Evolutionary conservation across 1,139 yeast genomes (phyloP).

Genomic region (Suhomyces terraborum): DNA sequence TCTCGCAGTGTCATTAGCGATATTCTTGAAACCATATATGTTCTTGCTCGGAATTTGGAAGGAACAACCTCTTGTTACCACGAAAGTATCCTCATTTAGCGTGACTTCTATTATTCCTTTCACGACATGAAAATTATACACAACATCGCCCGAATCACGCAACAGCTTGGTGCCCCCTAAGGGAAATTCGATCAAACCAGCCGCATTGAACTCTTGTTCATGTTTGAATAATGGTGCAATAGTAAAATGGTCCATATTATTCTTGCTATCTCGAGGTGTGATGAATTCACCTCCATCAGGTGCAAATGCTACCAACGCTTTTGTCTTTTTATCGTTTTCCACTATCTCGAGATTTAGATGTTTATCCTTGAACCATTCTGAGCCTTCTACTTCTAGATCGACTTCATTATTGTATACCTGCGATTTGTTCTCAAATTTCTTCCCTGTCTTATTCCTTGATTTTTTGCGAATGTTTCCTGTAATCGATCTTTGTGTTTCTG

Average conservation of each 20-base stretch:
- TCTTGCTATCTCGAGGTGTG: constrained; percentile 32
- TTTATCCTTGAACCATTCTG: constrained; percentile 59
- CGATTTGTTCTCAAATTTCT: constrained; percentile 14
- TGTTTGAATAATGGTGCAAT: constrained; percentile 70
- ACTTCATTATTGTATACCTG: constrained; percentile 36
- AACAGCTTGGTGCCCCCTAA: constrained; percentile 62
- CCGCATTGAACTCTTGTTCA: constrained; percentile 67
- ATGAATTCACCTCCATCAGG: constrained; percentile 57
- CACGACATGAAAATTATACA: constrained; percentile 74
- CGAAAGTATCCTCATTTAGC: constrained; percentile 58
- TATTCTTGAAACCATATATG: constrained; percentile 63
- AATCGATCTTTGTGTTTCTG: constrained; percentile 24
- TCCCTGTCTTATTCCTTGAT: constrained; percentile 19
- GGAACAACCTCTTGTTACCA: constrained; percentile 72
- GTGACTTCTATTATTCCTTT: constrained; percentile 72
- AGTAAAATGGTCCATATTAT: constrained; percentile 55
- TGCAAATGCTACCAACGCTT: constrained; percentile 67
- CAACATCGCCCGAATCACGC: constrained; percentile 65
- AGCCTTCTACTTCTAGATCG: constrained; percentile 49
- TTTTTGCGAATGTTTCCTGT: constrained; percentile 15
- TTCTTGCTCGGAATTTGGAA: constrained; percentile 82
- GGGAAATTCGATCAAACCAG: constrained; percentile 74
- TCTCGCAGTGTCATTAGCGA: constrained; percentile 57
- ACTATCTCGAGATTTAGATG: constrained; percentile 52
- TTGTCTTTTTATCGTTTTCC: constrained; percentile 48